phyloP scores from a whole-genome alignment of 805 yeast genomes.

The Candida ascalaphidarum region DNA sequence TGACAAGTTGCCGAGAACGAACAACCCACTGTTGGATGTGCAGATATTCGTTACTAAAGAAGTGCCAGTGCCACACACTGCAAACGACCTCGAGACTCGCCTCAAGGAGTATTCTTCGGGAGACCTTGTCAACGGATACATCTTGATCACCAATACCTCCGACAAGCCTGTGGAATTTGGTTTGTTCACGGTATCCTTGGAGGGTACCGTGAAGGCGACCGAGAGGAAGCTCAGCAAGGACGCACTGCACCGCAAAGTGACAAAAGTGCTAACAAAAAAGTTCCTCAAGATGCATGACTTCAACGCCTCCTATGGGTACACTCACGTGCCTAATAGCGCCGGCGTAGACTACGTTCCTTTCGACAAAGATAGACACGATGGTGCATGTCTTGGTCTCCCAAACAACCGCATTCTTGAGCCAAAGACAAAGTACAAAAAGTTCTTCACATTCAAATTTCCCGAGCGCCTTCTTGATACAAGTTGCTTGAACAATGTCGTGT shows the following conservation, averaged over 20 bases:
- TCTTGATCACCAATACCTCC: slow-evolving; percentile 40
- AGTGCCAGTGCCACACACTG: slow-evolving; percentile 35
- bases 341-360: slow-evolving; percentile 37
- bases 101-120: slow-evolving; percentile 34
- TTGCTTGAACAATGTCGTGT: slow-evolving; percentile 35
- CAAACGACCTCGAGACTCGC: slow-evolving; percentile 36
- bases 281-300: slow-evolving; percentile 54
- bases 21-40: slow-evolving; percentile 36
- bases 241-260: slow-evolving; percentile 9
- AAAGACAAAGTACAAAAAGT: slow-evolving; percentile 43
- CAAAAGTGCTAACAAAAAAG: slow-evolving; percentile 34
- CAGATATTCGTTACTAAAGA: slow-evolving; percentile 46
- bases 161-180: slow-evolving; percentile 36
- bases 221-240: slow-evolving; percentile 11
- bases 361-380: slow-evolving; percentile 37
- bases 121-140: slow-evolving; percentile 35
- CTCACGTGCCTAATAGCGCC: slow-evolving; percentile 43
- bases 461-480: slow-evolving; percentile 41
- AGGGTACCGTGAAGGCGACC: slow-evolving; percentile 26
- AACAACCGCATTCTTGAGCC: slow-evolving; percentile 42
- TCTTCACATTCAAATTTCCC: slow-evolving; percentile 52
- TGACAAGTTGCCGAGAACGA: slow-evolving; percentile 37
- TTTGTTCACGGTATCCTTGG: slow-evolving; percentile 24
- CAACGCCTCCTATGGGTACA: slow-evolving; percentile 46
- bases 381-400: slow-evolving; percentile 41